Evolutionary conservation across 208 protist genomes (phyloP), one percentile per base, ranked within the genome.

Genomic region (Naegleria fowleri): DNA sequence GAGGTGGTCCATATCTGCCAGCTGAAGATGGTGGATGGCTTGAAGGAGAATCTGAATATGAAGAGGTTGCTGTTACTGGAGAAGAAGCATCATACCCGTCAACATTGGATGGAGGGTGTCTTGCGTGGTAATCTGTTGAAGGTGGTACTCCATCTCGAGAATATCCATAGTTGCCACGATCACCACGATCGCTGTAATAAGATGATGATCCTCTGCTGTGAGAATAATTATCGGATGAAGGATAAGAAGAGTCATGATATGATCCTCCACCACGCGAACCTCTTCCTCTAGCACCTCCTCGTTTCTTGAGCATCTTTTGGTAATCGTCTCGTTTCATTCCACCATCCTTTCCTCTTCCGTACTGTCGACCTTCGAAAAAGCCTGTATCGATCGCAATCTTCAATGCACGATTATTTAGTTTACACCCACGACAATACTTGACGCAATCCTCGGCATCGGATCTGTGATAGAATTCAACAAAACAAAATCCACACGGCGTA

Each of bases 401-500:
- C 83, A 97, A 96, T 9, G 94, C 86, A 15, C 95, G 90, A 29
- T 97, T 95, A 86, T 97, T 95, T n/a, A 98, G 90, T 86, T 94
- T 92, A 15, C 92, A 96, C 15, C 94, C 93, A 85, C 93, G 96
- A n/a, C 98, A 75, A 85, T 95, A 97, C 87, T 94, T 94, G 89
- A 99, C 96, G 84, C 97, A 97, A 67, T 96, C 93, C 91, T 96
- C 95, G 2, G 98, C 98, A 91, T 97, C 97, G 51, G 93, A 91
- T 86, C 96, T 93, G 19, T 93, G 93, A 93, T 99, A 98, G 91
- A 94, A 99, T 85, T 99, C 98, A 48, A 99, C 95, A 94, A 99
- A 99, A 94, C 98, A 99, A 93, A 99, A 99, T 13, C 99, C 99
- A 92, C 98, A 99, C 11, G 98, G 98, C 5, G 97, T 98, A 84